Evolutionary conservation across 148 eudicot species (phyloP).

Genomic region (Drosera capensis): DNA sequence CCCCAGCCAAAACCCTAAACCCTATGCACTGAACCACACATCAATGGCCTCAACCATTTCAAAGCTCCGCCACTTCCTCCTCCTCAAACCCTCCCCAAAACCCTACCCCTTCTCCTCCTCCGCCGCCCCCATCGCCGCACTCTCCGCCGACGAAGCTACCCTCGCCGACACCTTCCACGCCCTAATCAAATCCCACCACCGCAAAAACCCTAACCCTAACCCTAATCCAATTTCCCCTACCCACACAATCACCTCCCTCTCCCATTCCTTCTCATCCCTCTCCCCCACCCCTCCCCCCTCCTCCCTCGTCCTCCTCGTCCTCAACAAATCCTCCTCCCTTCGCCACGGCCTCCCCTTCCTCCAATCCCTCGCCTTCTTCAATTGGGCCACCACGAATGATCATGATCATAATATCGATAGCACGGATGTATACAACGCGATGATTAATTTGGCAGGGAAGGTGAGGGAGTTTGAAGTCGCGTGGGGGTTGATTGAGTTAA

Average conservation of each 20-base stretch:
- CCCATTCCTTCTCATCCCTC: constrained; percentile 25
- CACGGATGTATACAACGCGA: constrained; percentile 30
- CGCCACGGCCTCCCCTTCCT: constrained; percentile 67
- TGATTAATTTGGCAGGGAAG: constrained; percentile 73
- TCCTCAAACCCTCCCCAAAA: constrained; percentile 16
- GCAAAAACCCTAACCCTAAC: constrained; percentile 38
- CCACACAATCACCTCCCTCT: constrained; percentile 34
- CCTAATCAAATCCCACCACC: constrained; percentile 54
- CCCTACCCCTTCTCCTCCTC: constrained; percentile 20
- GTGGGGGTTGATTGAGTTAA: constrained; percentile 53
- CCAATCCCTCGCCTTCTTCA: constrained; percentile 69
- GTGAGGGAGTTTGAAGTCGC: constrained; percentile 52
- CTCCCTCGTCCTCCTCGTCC: constrained; percentile 23
- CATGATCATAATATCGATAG: neutral
- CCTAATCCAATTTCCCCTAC: constrained; percentile 14
- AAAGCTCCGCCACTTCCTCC: constrained; percentile 8
- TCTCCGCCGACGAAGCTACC: constrained; percentile 28
- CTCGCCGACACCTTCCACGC: constrained; percentile 28
- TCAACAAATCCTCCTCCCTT: constrained; percentile 34
- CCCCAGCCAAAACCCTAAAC: no score
- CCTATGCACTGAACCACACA: no score
- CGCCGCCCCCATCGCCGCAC: constrained; percentile 2
- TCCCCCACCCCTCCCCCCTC: constrained; percentile 29
- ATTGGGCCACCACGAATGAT: constrained; percentile 56
- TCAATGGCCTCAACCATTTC: no score